Conservation (phyloP, 2,329 filamentous ascomycete species). For the Epichloe sp. region DNA sequence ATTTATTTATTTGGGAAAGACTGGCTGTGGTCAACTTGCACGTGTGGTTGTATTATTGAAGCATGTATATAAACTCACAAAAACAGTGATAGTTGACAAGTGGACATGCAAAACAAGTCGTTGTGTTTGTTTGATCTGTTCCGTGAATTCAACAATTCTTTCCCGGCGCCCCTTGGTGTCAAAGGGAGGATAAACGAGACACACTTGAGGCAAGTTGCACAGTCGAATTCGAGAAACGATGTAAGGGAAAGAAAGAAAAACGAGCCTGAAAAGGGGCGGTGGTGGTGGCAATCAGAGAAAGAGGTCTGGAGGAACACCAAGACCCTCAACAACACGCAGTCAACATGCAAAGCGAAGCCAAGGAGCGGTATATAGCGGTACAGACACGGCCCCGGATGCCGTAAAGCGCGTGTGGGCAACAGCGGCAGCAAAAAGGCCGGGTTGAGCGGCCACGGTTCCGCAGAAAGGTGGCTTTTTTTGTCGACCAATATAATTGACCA, state of each 20-base stretch:
- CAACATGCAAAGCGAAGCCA: not conserved
- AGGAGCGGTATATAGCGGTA: conserved; percentile 1
- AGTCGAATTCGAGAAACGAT: not conserved
- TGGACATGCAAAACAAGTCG: no score
- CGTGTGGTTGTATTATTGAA: not conserved
- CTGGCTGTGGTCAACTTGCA: not conserved
- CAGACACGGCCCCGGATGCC: conserved; percentile 3
- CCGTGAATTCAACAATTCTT: not conserved
- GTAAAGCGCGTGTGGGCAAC: conserved; percentile 1
- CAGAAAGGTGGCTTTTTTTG: not conserved
- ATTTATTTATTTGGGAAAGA: not conserved
- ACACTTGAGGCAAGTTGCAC: not conserved
- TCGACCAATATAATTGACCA: not conserved
- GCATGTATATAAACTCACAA: not conserved
- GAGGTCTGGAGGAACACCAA: conserved; percentile 1
- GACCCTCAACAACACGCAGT: not conserved
- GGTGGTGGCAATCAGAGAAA: conserved; percentile 4
- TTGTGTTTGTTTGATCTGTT: not conserved
- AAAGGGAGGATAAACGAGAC: not conserved
- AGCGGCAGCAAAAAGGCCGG: not conserved
- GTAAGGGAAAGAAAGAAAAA: not conserved
- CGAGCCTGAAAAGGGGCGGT: conserved; percentile 3
- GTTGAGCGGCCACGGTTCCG: conserved; percentile 3
- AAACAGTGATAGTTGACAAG: not conserved
- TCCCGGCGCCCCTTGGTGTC: not conserved